Evolutionary conservation across 1,139 yeast species (phyloP), one percentile per base, ranked within the genome.

Genomic region (Saccharomyces pastorianus): DNA sequence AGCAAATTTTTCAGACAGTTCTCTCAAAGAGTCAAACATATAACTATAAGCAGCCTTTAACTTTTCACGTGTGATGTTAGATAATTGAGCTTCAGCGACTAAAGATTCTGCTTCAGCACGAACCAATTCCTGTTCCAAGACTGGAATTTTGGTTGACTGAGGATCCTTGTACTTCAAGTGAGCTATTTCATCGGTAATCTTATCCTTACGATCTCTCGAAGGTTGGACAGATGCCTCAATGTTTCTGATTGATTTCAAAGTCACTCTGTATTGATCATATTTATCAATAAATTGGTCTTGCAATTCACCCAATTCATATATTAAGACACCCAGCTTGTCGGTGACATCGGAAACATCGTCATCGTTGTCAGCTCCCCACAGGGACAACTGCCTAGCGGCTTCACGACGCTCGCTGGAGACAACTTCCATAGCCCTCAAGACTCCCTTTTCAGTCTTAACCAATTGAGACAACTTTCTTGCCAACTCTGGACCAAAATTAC

Each of bases 51-150:
- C 89, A 61, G 90, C 86, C 79, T 86, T 86, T 69, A 88, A 79
- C 74, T 86, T 85, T 74, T 87, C 95, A 76, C 95, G 82, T 61
- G 95, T 87, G 65, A 87, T 86, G 73, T 87, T 87, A 52, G 91
- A 84, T 70, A 88, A 79, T 75, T 88, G 96, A 51, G 95, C 95
- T 75, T 87, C 95, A 53, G 95, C 96, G 67, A 88, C 95, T 64
- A 87, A 78, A 53, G 91, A 84, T 73, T 88, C 95, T 56, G 95
- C 95, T 74, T 88, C 95, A 49, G 95, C 95, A 75, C 96, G 81
- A 56, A 88, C 95, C 70, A 87, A 78, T 72, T 87, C 95, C 74
- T 88, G 95, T 74, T 88, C 95, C 70, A 86, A 79, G 58, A 86
- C 88, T 60, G 82, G 81, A 62, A 88, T 83, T 74, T 86, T 86